A percentile compares a stretch with the other conserved stretches of the same genome.
phyloP scores from a whole-genome alignment of 2,329 filamentous ascomycete species.

The Hymenoscyphus occultus region DNA sequence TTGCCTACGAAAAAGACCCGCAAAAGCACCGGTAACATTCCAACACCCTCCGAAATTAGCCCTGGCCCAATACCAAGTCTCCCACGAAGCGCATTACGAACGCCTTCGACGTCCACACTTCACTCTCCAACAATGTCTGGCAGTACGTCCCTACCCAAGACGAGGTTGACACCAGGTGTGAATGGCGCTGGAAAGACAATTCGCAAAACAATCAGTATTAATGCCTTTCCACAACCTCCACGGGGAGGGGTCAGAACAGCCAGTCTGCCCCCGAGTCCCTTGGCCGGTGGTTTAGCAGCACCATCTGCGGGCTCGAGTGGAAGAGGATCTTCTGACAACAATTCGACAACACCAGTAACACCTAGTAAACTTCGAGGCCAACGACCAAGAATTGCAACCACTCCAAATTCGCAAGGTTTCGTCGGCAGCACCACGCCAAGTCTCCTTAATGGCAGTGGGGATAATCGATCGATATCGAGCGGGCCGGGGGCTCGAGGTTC shows the following conservation, averaged over 20 bases:
- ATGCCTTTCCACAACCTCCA: conserved; percentile 88
- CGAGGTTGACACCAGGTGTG: conserved; percentile 53
- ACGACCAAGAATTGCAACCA: conserved; percentile 33
- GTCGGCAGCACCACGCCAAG: conserved; percentile 57
- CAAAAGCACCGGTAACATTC: conserved; percentile 56
- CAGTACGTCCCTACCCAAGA: conserved; percentile 53
- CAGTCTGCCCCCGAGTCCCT: conserved; percentile 61
- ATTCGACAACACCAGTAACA: conserved; percentile 17
- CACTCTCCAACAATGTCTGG: conserved; percentile 46
- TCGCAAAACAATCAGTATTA: conserved; percentile 88
- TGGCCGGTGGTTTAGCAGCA: conserved; percentile 45
- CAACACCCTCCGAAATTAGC: conserved; percentile 54
- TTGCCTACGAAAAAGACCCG: conserved; percentile 71
- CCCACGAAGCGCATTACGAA: conserved; percentile 56
- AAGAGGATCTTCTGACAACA: conserved; percentile 30
- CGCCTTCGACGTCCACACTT: conserved; percentile 56
- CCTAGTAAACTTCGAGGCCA: conserved; percentile 28
- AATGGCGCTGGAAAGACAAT: conserved; percentile 65
- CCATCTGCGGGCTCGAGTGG: conserved; percentile 17
- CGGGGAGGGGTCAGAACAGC: conserved; percentile 55
- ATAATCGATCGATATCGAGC: conserved; percentile 69
- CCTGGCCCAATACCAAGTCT: conserved; percentile 36
- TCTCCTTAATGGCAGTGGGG: conserved; percentile 73
- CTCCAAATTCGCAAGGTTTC: conserved; percentile 37
- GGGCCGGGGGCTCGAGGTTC: conserved; percentile 62